phyloP scores from a whole-genome alignment of 2,329 filamentous ascomycete genomes.

The Sporothrix sp. region DNA sequence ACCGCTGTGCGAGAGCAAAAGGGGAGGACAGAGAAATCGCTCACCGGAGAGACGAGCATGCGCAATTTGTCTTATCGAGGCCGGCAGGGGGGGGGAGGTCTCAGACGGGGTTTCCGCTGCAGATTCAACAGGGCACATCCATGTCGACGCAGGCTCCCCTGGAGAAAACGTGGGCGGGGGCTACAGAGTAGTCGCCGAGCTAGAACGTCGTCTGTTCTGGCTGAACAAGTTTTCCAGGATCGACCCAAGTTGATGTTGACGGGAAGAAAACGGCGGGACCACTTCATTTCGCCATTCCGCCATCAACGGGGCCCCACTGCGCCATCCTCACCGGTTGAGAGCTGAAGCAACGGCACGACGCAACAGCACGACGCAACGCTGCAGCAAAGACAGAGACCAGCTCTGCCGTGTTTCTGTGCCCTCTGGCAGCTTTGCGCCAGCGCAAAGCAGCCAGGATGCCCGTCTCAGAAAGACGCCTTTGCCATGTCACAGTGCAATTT shows the following conservation, averaged over 20 bases:
- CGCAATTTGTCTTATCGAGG: too few species aligned
- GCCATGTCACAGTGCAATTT: too few species aligned
- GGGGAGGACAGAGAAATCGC: background rate
- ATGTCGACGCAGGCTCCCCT: background rate
- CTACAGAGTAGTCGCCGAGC: background rate
- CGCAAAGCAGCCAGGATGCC: too few species aligned
- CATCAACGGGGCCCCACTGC: background rate
- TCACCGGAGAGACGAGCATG: slow-evolving; percentile 3
- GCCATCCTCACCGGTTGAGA: background rate
- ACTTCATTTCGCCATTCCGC: background rate
- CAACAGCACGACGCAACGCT: background rate
- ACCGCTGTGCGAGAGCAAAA: too few species aligned
- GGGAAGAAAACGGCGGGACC: too few species aligned
- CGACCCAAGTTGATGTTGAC: too few species aligned
- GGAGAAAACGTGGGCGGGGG: slow-evolving; percentile 4
- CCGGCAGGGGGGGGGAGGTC: too few species aligned
- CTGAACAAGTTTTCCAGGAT: too few species aligned
- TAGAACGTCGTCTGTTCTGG: slow-evolving; percentile 2
- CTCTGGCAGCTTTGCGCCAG: too few species aligned
- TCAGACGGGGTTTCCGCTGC: background rate
- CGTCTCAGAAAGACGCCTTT: too few species aligned
- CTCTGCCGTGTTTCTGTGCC: too few species aligned
- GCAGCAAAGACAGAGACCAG: too few species aligned
- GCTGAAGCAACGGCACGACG: background rate
- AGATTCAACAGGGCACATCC: slow-evolving; percentile 7